These are phyloP conservation scores for Bryoglossum gracile DNA, from an alignment of 495 filamentous ascomycete genomes.

Conservation along the genomic window DNA sequence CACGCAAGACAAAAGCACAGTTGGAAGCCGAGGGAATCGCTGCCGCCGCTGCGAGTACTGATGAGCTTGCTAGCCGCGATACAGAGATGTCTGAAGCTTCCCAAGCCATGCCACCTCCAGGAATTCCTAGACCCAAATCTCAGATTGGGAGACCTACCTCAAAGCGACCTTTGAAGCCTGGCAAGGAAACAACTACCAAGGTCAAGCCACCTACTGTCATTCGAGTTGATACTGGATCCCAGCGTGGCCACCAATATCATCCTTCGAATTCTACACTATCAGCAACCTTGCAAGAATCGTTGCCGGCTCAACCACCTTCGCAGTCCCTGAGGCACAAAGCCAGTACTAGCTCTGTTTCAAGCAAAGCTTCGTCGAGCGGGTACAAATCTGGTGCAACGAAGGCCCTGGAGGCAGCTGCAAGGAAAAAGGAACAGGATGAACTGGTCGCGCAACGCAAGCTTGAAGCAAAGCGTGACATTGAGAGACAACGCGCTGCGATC, in stretches of 20 bases:
- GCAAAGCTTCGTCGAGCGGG: slow-evolving; percentile 55
- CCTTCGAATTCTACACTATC: slow-evolving; percentile 50
- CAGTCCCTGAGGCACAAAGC: slow-evolving; percentile 51
- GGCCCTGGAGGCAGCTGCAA: slow-evolving; percentile 58
- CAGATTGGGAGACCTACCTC: slow-evolving; percentile 44
- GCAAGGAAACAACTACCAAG: slow-evolving; percentile 58
- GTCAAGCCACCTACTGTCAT: slow-evolving; percentile 73
- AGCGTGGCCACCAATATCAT: slow-evolving; percentile 46
- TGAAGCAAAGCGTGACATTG: slow-evolving; percentile 68
- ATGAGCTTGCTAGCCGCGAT: slow-evolving; percentile 36
- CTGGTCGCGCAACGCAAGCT: slow-evolving; percentile 68
- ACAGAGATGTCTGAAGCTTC: slow-evolving; percentile 45
- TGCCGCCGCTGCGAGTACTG: slow-evolving; percentile 26
- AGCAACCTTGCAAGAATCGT: slow-evolving; percentile 53
- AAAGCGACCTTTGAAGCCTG: slow-evolving; percentile 61
- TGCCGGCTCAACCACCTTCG: slow-evolving; percentile 33
- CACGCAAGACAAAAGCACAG: slow-evolving; percentile 42
- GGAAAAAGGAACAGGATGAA: slow-evolving; percentile 75
- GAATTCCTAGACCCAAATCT: slow-evolving; percentile 44
- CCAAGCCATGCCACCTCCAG: slow-evolving; percentile 44
- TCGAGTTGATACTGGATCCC: slow-evolving; percentile 64
- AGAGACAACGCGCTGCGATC: slow-evolving; percentile 61
- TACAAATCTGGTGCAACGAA: slow-evolving; percentile 67
- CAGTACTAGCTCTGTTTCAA: slow-evolving; percentile 61
- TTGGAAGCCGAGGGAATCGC: slow-evolving; percentile 35